These are phyloP conservation scores for Asterophora parasitica DNA, from an alignment of 768 basidiomycete genomes.

Conservation along the genomic window DNA sequence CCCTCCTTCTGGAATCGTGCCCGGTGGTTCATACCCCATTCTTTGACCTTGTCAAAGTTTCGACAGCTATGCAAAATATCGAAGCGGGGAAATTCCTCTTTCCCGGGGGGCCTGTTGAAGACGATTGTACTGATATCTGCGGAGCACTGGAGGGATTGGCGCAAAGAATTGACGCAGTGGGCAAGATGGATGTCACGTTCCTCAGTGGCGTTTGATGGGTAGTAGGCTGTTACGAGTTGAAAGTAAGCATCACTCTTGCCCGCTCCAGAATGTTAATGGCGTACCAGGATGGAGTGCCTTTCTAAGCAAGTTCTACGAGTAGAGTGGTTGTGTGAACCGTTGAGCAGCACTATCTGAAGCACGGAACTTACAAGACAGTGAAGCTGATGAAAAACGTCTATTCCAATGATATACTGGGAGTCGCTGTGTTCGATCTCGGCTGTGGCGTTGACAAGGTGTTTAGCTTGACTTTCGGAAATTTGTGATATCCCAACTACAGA, in stretches of 20 bases:
- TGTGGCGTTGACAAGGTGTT: conserved; percentile 7
- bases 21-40: conserved; percentile 5
- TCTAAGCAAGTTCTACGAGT: neutral
- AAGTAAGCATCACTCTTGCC: too few species aligned
- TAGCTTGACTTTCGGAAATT: conserved; percentile 5
- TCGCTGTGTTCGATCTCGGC: conserved; percentile 8
- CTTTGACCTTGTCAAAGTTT: conserved; percentile 7
- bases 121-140: conserved; percentile 11
- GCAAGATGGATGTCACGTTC: conserved; percentile 2
- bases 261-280: neutral
- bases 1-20: too few species aligned
- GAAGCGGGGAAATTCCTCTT: conserved; percentile 4
- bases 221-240: neutral
- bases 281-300: conserved; percentile 11
- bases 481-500: conserved; percentile 8
- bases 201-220: conserved; percentile 6
- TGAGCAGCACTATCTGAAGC: neutral
- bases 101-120: conserved; percentile 3
- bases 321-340: neutral
- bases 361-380: conserved; percentile 8
- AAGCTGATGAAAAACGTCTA: conserved; percentile 13
- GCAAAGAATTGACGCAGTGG: conserved; percentile 5
- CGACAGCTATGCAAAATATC: conserved; percentile 9
- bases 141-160: conserved; percentile 11
- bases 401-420: conserved; percentile 7